phyloP scores from a whole-genome alignment of 78 protist species.

The Emiliania huxleyi region DNA sequence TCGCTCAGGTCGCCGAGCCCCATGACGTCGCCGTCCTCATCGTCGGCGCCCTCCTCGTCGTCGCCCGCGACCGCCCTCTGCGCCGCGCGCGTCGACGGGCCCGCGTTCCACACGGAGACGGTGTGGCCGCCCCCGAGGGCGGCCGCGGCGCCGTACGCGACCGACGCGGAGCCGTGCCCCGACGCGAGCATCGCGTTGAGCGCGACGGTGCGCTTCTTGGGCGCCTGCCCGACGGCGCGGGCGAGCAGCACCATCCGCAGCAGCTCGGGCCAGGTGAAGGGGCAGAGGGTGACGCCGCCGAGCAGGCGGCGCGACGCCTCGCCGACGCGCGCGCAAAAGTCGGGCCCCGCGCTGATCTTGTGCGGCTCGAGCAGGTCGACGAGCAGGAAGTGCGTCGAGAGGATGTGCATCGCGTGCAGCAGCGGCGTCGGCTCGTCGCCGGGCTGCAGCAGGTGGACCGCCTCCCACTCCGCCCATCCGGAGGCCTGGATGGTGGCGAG shows the following conservation, averaged over 20 bases:
- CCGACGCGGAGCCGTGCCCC: not conserved
- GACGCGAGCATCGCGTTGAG: not conserved
- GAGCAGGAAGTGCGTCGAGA: not conserved
- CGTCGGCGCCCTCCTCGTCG: not conserved
- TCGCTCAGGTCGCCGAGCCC: not conserved
- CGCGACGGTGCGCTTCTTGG: not conserved
- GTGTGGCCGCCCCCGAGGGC: not conserved
- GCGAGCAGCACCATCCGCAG: slow-evolving; percentile 5
- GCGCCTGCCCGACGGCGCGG: not conserved
- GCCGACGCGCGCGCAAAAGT: not conserved
- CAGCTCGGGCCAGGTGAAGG: not conserved
- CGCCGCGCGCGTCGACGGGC: not conserved
- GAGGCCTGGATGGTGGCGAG: not conserved
- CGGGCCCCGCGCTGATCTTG: not conserved
- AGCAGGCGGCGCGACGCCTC: not conserved
- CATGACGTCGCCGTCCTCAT: not conserved
- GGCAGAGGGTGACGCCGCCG: not conserved
- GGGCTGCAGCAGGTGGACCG: not conserved
- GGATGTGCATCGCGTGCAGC: not conserved
- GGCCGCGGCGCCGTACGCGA: not conserved
- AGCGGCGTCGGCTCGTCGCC: not conserved
- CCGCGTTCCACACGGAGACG: not conserved
- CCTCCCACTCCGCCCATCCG: not conserved
- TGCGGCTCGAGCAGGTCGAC: not conserved
- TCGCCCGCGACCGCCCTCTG: no score